A percentile compares a stretch with the other conserved stretches of the same genome.
These are phyloP conservation scores for Scheffersomyces titani DNA, from an alignment of 1,139 yeast species.

Conservation along the genomic window DNA sequence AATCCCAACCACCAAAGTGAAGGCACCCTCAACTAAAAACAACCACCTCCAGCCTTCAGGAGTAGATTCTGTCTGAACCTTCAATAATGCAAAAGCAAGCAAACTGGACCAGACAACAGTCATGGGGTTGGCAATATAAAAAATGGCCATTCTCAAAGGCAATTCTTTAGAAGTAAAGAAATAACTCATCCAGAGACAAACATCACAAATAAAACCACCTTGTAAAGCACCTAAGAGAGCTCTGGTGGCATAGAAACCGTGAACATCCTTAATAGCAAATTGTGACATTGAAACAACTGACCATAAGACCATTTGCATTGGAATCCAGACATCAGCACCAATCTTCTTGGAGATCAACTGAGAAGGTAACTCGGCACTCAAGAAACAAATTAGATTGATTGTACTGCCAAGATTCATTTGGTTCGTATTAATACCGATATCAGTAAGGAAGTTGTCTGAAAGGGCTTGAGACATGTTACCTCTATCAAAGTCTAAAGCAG, in stretches of 20 bases:
- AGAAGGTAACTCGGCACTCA: constrained; percentile 57
- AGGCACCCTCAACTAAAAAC: constrained; percentile 34
- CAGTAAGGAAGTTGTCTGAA: constrained; percentile 47
- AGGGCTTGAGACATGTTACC: constrained; percentile 52
- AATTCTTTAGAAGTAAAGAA: constrained; percentile 28
- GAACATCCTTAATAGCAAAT: constrained; percentile 34
- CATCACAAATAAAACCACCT: constrained; percentile 34
- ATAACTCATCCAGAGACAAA: constrained; percentile 33
- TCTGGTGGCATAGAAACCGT: constrained; percentile 24
- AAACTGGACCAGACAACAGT: constrained; percentile 22
- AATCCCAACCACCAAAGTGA: constrained; percentile 31
- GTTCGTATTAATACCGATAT: constrained; percentile 43
- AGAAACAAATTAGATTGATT: constrained; percentile 43
- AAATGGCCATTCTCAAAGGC: constrained; percentile 26
- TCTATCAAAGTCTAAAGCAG: constrained; percentile 54
- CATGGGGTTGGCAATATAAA: constrained; percentile 26
- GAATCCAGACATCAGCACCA: constrained; percentile 58
- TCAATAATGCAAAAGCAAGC: constrained; percentile 33
- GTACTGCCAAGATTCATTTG: constrained; percentile 53
- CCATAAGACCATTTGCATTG: constrained; percentile 53
- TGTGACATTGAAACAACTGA: constrained; percentile 52
- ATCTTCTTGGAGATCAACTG: constrained; percentile 52
- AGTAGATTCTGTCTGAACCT: constrained; percentile 12
- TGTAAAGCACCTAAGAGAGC: constrained; percentile 30
- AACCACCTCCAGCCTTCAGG: constrained; percentile 36